A percentile compares a stretch with the other conserved stretches of the same genome.
Evolutionary conservation across 2,329 filamentous ascomycete species (phyloP).

Genomic region (Beauveria bassiana): DNA sequence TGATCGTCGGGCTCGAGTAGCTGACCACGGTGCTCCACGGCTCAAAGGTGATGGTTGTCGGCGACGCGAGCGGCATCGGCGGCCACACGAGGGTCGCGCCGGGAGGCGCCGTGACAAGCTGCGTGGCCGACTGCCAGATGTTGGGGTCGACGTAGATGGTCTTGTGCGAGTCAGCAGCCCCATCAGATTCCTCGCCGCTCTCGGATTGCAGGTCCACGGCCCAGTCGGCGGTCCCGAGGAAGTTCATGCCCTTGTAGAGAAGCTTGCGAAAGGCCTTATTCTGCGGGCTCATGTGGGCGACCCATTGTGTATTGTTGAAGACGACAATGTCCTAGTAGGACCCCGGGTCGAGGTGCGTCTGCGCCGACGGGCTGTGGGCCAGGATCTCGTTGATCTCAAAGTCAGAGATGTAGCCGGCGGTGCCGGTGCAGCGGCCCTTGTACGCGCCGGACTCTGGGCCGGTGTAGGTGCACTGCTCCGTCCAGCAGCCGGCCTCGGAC

Average conservation of each 20-base stretch:
- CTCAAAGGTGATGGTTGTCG: constrained; percentile 2
- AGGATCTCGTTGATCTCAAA: constrained; percentile 21
- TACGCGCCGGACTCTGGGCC: constrained; percentile 18
- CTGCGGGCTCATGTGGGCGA: constrained; percentile 11
- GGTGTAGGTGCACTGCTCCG: constrained; percentile 18
- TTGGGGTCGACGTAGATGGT: not conserved
- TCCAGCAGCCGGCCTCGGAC: constrained; percentile 20
- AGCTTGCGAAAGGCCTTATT: constrained; percentile 8
- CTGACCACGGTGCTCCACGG: constrained; percentile 1
- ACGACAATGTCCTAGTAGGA: constrained; percentile 14
- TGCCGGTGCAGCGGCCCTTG: constrained; percentile 22
- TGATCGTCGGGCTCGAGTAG: not conserved
- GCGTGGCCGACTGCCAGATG: not conserved
- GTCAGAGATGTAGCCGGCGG: constrained; percentile 24
- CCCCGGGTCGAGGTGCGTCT: not conserved
- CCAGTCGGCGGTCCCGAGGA: constrained; percentile 14
- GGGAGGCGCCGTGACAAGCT: not conserved
- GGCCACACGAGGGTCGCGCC: constrained; percentile 26
- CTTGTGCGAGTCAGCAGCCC: not conserved
- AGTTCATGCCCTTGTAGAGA: constrained; percentile 11
- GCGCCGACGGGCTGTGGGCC: not conserved
- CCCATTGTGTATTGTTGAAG: constrained; percentile 16
- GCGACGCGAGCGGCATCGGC: not conserved
- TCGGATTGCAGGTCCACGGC: constrained; percentile 13
- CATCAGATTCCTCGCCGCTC: not conserved